These are phyloP conservation scores for Pinguiococcus pyrenoidosus DNA, from an alignment of 108 stramenopile genomes.

Conservation along the genomic window DNA sequence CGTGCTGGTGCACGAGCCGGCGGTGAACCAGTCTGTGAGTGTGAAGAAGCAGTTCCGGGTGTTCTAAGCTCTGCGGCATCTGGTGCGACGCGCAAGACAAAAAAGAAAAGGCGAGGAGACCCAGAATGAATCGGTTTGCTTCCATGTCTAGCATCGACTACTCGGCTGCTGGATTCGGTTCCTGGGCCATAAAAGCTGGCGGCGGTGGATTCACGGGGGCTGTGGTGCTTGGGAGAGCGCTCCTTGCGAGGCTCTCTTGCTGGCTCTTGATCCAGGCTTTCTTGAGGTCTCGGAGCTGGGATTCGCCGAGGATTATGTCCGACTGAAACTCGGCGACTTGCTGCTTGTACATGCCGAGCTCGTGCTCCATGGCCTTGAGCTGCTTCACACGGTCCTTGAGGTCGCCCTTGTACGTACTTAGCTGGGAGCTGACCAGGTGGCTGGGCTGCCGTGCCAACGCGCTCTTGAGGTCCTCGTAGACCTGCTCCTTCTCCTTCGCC, in stretches of 20 bases:
- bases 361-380: slow-evolving; percentile 42
- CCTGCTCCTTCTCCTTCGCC: slow-evolving; percentile 37
- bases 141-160: too few relatives aligned
- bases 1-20: slow-evolving; percentile 40
- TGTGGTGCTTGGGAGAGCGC: too few relatives aligned
- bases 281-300: too few relatives aligned
- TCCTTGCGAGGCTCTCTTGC: too few relatives aligned
- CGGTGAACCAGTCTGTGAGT: slow-evolving; percentile 37
- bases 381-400: slow-evolving; percentile 47
- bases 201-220: too few relatives aligned
- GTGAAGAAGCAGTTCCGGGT: slow-evolving; percentile 55
- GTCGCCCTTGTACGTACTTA: slow-evolving; percentile 30
- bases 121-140: too few relatives aligned
- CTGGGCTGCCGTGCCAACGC: slow-evolving; percentile 44
- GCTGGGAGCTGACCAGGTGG: slow-evolving; percentile 41
- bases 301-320: too few relatives aligned
- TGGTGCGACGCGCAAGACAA: background rate
- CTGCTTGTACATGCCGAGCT: slow-evolving; percentile 45
- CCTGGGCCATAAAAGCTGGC: too few relatives aligned
- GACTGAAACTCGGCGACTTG: slow-evolving; percentile 42
- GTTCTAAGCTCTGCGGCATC: slow-evolving; percentile 25
- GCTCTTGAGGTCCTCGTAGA: slow-evolving; percentile 47
- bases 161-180: too few relatives aligned
- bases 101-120: background rate
- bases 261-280: too few relatives aligned